These are phyloP conservation scores for Gentiana dahurica DNA, from an alignment of 257 asterid genomes.

Conservation along the genomic window DNA sequence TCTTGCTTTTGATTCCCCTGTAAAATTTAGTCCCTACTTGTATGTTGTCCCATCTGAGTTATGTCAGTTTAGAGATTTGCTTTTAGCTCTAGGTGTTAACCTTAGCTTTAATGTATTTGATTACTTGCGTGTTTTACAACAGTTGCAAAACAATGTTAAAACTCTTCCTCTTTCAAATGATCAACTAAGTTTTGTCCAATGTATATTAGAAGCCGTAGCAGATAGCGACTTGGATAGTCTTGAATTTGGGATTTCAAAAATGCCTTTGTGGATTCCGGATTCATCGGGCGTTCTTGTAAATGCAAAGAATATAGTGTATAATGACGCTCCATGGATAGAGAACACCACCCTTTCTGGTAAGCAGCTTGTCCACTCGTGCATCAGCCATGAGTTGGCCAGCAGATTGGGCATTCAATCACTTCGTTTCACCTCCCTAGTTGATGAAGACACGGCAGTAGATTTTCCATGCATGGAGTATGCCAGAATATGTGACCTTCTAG, in stretches of 20 bases:
- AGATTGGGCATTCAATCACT: conserved; percentile 82
- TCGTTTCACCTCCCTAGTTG: conserved; percentile 75
- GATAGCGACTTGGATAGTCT: conserved; percentile 46
- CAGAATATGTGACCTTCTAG: conserved; percentile 67
- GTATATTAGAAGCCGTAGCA: conserved; percentile 75
- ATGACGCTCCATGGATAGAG: conserved; percentile 98
- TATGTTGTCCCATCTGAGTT: conserved; percentile 93
- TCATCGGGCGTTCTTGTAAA: conserved; percentile 64
- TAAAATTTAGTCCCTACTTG: conserved; percentile 86
- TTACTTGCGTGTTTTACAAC: conserved; percentile 54
- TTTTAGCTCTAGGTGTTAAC: conserved; percentile 78
- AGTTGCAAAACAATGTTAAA: conserved; percentile 60
- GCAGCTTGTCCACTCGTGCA: conserved; percentile 64
- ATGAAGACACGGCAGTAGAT: conserved; percentile 84
- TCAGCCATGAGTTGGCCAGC: conserved; percentile 67
- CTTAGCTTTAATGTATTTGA: conserved; percentile 63
- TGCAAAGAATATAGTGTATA: conserved; percentile 73
- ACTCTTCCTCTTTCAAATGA: conserved; percentile 53
- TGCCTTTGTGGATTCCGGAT: conserved; percentile 62
- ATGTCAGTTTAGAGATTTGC: conserved; percentile 69
- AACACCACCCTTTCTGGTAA: conserved; percentile 51
- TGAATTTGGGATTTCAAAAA: conserved; percentile 29
- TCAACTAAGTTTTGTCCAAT: conserved; percentile 72
- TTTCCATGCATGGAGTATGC: conserved; percentile 86
- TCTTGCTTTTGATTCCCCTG: conserved; percentile 95